Percentiles rank a stretch among this genome's conserved stretches.
phyloP scores from a whole-genome alignment of 495 filamentous ascomycete genomes.

The Hypoxylon crocopeplum region DNA sequence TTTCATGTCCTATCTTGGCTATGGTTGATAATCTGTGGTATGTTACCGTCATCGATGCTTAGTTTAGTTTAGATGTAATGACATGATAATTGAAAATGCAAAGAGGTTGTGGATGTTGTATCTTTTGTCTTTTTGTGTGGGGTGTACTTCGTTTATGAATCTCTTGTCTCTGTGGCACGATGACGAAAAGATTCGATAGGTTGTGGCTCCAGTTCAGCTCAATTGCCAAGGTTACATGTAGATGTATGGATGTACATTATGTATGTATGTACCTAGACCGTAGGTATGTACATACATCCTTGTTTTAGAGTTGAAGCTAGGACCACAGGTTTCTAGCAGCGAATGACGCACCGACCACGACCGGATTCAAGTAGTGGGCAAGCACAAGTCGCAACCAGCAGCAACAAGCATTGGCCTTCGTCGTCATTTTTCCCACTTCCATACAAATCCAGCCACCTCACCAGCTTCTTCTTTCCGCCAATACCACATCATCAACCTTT shows the following conservation, averaged over 20 bases:
- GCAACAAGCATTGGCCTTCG: conserved; percentile 8
- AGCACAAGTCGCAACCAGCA: too few species aligned
- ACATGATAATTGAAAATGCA: too few species aligned
- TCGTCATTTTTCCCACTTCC: conserved; percentile 37
- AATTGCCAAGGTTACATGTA: background rate
- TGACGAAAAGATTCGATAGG: conserved; percentile 19
- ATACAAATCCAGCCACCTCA: conserved; percentile 41
- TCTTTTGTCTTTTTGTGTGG: too few species aligned
- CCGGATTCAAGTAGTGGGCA: background rate
- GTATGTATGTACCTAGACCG: background rate
- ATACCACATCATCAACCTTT: conserved; percentile 28
- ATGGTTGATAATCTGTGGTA: too few species aligned
- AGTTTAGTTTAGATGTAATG: too few species aligned
- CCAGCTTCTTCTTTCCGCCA: conserved; percentile 26
- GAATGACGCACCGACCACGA: conserved; percentile 33
- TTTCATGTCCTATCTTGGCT: too few species aligned
- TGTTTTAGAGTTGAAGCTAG: conserved; percentile 9
- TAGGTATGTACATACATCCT: background rate
- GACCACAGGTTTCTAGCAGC: background rate
- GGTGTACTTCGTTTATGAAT: too few species aligned
- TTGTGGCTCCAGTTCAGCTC: background rate
- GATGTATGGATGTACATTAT: background rate
- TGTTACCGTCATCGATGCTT: background rate
- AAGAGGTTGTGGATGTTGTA: background rate
- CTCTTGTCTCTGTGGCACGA: background rate